Base-by-base conservation (phyloP, 2,329 filamentous ascomycete genomes). In the Microdochium trichocladiopsis region DNA sequence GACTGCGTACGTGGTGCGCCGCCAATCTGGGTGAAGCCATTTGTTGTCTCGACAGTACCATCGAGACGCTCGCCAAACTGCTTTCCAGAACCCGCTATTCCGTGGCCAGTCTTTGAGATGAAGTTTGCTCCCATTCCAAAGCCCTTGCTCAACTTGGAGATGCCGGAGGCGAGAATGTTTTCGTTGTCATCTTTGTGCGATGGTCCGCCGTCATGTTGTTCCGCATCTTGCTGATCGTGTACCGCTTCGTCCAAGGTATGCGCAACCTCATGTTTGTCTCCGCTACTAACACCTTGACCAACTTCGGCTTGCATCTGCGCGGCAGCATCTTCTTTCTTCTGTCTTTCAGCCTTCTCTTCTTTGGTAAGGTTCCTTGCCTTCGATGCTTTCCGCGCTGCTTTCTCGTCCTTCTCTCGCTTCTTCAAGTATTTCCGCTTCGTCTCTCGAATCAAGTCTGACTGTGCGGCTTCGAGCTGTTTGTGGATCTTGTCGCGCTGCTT, bases 381-480 rank as follows among this genome's bases (percentile, higher is more conserved):
- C 25, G 69, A 63, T 48, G 76, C 69, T 53, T 75, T 80, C n/a
- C 84, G 81, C 1, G 74, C 71, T 57, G 79, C 79, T 64, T 88
- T 91, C 43, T 84, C 86, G 6, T 82, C 80, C 50, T 81, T 80
- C 50, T 77, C 76, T 52, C 77, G 66, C 61, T 83, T 76, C 64
- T 93, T 87, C n/a, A 87, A 71, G 59, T 96, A 84, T 14, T 83
- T 84, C 65, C 86, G 90, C 63, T 91, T 92, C 52, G 89, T 92
- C 47, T 77, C 77, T 53, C 84, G 86, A 59, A 99, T 88, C 41
- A 99, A 73, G 22, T 90, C 83, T 0, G 90, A 96, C 68, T 97
- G 87, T 1, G 93, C 93, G 9, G 71, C 70, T 64, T 99, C 94
- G 0, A 99, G 79, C 52, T 76, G 73, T 43, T 77, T 67, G 48